Evolutionary conservation across 768 basidiomycete genomes (phyloP), one percentile per base, ranked within the genome.

Genomic region (Boletus rubescentipes): DNA sequence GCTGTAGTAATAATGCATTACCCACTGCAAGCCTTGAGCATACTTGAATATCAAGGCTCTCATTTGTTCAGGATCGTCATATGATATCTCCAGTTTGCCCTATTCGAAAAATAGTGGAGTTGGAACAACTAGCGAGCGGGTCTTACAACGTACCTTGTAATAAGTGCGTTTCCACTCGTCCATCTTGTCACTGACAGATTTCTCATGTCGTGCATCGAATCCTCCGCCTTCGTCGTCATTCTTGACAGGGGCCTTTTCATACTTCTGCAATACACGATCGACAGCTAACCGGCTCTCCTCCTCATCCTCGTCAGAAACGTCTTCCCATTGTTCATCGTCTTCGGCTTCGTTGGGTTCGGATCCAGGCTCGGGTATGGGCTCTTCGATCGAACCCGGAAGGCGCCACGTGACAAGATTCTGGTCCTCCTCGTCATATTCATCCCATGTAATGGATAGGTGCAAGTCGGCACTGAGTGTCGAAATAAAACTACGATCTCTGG

Each of bases 1-100:
- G 57, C 89, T 84, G 70, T 98, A 98, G 69, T 99, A 99, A 71
- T 99, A 99, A 67, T 93, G 90, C 89, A 99, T 91, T 31, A 98
- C 93, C 97, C 96, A 98, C 66, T 99, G 97, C 57, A 99, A 72
- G 1, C 97, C 97, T 67, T 98, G 92, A 16, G 91, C 82, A 68
- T 97, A 99, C 53, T 84, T 81, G 65, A 79, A 94, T 12, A 83
- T 78, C 49, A 99, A 75, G 44, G 84, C 77, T 23, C 79, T 76
- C 78, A 94, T 83, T 46, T 82, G 77, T 58, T 86, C 76, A 6
- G 84, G 79, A 61, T 88, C 71, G 56, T 89, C 80, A 57, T 82
- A 90, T 9, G 85, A 85, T 54, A 98, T 85, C 56, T 87, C 85
- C 46, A 99, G 73, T 72, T 99, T 99, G 34, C 84, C 89, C 92